phyloP scores from a whole-genome alignment of 108 stramenopile genomes.

The Craspedostauros australis region DNA sequence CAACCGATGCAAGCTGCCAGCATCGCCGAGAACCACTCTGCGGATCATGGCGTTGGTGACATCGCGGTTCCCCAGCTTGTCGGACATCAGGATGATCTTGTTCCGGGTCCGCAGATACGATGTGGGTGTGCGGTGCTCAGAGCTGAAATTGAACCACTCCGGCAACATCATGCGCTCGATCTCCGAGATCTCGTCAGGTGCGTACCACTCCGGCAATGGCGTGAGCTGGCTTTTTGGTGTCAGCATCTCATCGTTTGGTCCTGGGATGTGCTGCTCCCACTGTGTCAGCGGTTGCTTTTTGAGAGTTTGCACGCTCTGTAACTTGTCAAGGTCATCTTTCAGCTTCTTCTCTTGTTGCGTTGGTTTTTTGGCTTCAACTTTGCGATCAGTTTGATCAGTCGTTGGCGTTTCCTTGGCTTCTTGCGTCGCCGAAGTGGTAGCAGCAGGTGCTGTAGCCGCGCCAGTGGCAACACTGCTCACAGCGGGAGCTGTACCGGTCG shows the following conservation, averaged over 20 bases:
- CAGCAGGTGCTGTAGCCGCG: conserved; percentile 1
- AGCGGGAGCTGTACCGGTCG: not conserved
- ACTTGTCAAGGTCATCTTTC: conserved; percentile 1
- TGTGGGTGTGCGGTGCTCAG: conserved; percentile 62
- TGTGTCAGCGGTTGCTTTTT: conserved; percentile 33
- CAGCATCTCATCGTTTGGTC: conserved; percentile 42
- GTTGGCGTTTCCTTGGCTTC: not conserved
- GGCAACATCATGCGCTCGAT: conserved; percentile 66
- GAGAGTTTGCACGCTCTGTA: conserved; percentile 19
- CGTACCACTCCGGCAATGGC: conserved; percentile 67
- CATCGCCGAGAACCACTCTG: conserved; percentile 64
- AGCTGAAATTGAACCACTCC: conserved; percentile 81
- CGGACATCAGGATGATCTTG: conserved; percentile 44
- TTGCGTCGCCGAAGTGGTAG: not conserved
- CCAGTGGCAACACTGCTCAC: not conserved
- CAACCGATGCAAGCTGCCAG: conserved; percentile 69
- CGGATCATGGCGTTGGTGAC: conserved; percentile 65
- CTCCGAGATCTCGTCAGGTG: conserved; percentile 42
- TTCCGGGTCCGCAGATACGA: conserved; percentile 57
- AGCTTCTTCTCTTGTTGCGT: conserved; percentile 3
- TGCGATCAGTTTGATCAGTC: too few species aligned
- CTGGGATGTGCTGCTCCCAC: conserved; percentile 45
- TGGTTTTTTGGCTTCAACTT: not conserved
- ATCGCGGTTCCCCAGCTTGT: conserved; percentile 49
- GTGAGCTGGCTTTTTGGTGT: conserved; percentile 25